Conservation (phyloP, 1,284 basidiomycete genomes). For the Cutaneotrichosporon arboriforme region DNA sequence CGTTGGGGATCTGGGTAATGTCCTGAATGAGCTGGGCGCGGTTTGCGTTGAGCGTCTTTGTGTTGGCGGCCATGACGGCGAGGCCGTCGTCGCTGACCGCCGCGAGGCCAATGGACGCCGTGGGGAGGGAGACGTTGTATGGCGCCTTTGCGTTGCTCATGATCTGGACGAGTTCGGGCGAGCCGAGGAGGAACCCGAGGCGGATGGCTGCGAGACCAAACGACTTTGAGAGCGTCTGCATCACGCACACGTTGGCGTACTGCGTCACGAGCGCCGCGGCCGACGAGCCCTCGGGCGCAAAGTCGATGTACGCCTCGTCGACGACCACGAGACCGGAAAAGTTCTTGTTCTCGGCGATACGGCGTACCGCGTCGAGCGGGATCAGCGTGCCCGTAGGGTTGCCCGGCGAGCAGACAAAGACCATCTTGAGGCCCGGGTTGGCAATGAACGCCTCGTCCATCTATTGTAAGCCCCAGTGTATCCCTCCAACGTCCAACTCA, state of each 20-base stretch:
- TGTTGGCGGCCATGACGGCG: constrained; percentile 61
- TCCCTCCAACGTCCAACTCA: constrained; percentile 49
- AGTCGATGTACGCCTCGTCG: constrained; percentile 98
- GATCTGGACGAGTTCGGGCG: constrained; percentile 83
- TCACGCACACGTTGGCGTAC: constrained; percentile 84
- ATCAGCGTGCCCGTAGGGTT: constrained; percentile 93
- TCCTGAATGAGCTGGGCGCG: constrained; percentile 55
- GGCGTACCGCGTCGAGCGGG: constrained; percentile 62
- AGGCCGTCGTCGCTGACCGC: constrained; percentile 68
- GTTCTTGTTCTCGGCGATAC: constrained; percentile 69
- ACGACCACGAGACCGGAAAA: constrained; percentile 91
- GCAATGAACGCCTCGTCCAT: constrained; percentile 63
- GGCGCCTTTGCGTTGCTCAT: constrained; percentile 96
- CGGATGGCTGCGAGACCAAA: constrained; percentile 93
- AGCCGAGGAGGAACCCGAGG: constrained; percentile 82
- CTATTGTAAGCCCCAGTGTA: constrained; percentile 46
- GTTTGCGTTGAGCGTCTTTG: constrained; percentile 58
- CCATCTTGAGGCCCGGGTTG: constrained; percentile 75
- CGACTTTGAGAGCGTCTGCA: constrained; percentile 94
- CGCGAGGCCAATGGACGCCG: constrained; percentile 73
- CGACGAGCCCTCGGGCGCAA: constrained; percentile 61
- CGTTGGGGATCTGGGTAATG: constrained; percentile 50
- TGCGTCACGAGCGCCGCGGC: constrained; percentile 66
- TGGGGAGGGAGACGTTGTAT: constrained; percentile 91
- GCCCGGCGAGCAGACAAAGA: constrained; percentile 94